Evolutionary conservation across 1,139 yeast species (phyloP).

Genomic region (Eremothecium cymbalariae): DNA sequence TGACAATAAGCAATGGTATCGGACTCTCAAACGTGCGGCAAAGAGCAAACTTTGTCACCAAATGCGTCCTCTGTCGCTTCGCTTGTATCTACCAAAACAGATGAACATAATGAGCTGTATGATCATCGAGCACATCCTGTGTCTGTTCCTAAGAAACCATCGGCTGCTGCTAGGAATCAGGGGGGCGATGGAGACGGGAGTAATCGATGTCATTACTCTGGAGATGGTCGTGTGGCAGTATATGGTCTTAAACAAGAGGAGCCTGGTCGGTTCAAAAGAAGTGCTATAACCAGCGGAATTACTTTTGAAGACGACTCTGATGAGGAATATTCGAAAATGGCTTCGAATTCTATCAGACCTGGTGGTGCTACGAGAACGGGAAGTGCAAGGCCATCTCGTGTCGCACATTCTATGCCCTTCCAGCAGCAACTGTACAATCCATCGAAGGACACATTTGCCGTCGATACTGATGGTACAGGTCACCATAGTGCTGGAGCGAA

Average conservation of each 20-base stretch:
- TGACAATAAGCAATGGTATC: slow-evolving; percentile 2
- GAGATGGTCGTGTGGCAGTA: neutral
- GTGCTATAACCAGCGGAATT: slow-evolving; percentile 7
- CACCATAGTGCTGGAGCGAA: neutral
- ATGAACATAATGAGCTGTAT: slow-evolving; percentile 40
- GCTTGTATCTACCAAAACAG: slow-evolving; percentile 33
- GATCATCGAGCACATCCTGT: slow-evolving; percentile 51
- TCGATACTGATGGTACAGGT: neutral
- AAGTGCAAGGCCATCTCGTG: slow-evolving; percentile 19
- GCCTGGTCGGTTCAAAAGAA: slow-evolving; percentile 1
- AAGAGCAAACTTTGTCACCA: slow-evolving; percentile 13
- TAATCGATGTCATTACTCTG: neutral
- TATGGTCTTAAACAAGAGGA: no score
- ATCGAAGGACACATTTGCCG: neutral
- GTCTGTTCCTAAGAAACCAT: slow-evolving; percentile 32
- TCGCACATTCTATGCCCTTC: slow-evolving; percentile 18
- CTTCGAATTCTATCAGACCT: neutral
- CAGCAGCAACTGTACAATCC: slow-evolving; percentile 10
- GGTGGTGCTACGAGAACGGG: slow-evolving; percentile 9
- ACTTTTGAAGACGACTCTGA: slow-evolving; percentile 15
- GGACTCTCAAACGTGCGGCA: slow-evolving; percentile 5
- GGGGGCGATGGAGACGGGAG: slow-evolving; percentile 3
- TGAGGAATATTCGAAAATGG: slow-evolving; percentile 10
- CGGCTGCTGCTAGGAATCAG: neutral
- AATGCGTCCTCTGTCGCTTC: slow-evolving; percentile 24